These are phyloP conservation scores for Chalaropsis thielavioides DNA, from an alignment of 2,329 filamentous ascomycete genomes.

Conservation along the genomic window DNA sequence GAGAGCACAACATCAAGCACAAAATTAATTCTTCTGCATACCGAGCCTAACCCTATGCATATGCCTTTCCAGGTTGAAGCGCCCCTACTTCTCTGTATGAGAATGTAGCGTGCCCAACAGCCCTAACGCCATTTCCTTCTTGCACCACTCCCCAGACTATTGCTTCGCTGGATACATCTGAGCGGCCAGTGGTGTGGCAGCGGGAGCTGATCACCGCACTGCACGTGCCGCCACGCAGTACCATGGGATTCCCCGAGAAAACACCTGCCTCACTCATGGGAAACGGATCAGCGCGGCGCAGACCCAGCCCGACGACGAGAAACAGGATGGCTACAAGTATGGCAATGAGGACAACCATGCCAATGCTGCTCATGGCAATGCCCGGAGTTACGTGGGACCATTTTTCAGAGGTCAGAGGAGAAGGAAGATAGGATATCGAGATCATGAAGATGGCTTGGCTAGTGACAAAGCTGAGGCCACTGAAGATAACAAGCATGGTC, in stretches of 20 bases:
- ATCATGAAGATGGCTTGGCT: constrained; percentile 31
- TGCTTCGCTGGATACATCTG: constrained; percentile 23
- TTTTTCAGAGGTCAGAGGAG: constrained; percentile 17
- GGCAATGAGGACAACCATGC: constrained; percentile 29
- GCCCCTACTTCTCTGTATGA: constrained; percentile 26
- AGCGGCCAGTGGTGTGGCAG: constrained; percentile 29
- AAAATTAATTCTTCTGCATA: neutral
- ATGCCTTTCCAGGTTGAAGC: constrained; percentile 27
- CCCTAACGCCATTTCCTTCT: constrained; percentile 25
- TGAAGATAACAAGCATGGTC: constrained; percentile 31
- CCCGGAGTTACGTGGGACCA: constrained; percentile 21
- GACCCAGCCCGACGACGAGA: constrained; percentile 27
- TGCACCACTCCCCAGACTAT: constrained; percentile 35
- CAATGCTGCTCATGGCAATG: constrained; percentile 31
- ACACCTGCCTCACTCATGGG: constrained; percentile 26
- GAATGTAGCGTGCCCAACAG: constrained; percentile 33
- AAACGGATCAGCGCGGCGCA: constrained; percentile 28
- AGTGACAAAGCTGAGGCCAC: constrained; percentile 32
- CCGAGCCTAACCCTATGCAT: constrained; percentile 23
- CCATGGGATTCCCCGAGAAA: constrained; percentile 34
- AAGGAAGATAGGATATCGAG: constrained; percentile 22
- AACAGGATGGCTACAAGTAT: constrained; percentile 27
- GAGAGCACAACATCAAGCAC: neutral
- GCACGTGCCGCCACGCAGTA: constrained; percentile 33
- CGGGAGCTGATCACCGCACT: constrained; percentile 38